phyloP scores from a whole-genome alignment of 2,329 filamentous ascomycete genomes.

The Plenodomus lindquistii region DNA sequence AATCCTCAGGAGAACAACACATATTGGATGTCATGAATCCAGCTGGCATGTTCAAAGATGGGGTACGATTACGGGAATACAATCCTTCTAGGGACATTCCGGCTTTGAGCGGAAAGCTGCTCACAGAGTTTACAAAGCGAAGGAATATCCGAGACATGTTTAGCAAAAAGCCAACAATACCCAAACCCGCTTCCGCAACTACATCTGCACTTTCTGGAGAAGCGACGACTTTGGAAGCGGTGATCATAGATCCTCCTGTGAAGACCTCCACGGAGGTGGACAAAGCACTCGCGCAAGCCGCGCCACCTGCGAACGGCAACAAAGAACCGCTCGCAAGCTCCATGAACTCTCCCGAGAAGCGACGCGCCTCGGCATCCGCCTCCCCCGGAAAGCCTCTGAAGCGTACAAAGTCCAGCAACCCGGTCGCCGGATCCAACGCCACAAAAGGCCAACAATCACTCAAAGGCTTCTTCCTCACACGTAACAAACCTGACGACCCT shows the following conservation, averaged over 20 bases:
- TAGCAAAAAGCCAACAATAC: slow-evolving; percentile 42
- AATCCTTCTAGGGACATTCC: slow-evolving; percentile 64
- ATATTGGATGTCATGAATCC: slow-evolving; percentile 80
- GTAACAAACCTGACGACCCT: slow-evolving; percentile 35
- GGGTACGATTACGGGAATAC: slow-evolving; percentile 69
- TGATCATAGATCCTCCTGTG: not conserved
- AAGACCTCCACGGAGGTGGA: slow-evolving; percentile 8
- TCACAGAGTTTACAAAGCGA: slow-evolving; percentile 85
- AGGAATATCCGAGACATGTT: slow-evolving; percentile 95
- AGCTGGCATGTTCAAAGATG: slow-evolving; percentile 68
- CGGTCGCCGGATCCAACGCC: slow-evolving; percentile 22
- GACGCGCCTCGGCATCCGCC: slow-evolving; percentile 23
- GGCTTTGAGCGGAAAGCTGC: slow-evolving; percentile 76
- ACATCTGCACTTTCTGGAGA: slow-evolving; percentile 1
- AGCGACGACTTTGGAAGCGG: slow-evolving; percentile 2
- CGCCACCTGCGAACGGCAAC: slow-evolving; percentile 5
- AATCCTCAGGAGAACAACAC: slow-evolving; percentile 54
- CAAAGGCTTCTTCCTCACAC: slow-evolving; percentile 70
- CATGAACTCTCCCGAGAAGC: slow-evolving; percentile 37
- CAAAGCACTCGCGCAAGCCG: slow-evolving; percentile 8
- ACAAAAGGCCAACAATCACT: slow-evolving; percentile 64
- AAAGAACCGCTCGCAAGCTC: slow-evolving; percentile 12
- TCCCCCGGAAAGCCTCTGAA: slow-evolving; percentile 46
- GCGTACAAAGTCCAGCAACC: slow-evolving; percentile 52
- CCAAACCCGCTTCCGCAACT: slow-evolving; percentile 8